Base-by-base conservation (phyloP, 371 early-diverging fungal species). In the Syncephalastrum racemosum region DNA sequence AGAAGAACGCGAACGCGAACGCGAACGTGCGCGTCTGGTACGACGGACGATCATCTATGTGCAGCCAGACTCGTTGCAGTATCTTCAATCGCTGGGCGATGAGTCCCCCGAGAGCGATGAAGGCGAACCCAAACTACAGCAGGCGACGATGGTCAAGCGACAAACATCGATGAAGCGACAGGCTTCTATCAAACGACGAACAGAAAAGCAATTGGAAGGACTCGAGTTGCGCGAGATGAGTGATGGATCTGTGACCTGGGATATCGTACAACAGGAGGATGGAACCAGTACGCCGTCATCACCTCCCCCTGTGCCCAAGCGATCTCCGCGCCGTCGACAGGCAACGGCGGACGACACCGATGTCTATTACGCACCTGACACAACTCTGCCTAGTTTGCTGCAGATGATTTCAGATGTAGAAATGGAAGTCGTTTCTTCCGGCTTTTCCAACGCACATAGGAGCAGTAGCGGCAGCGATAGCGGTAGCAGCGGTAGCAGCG, bases 171-270 rank as follows among this genome's bases (percentile, higher is more conserved):
- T 51, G 12, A 64, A 59, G 39, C 51, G 51, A n/a, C 51, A 62
- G 45, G 18, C 41, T 24, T 13, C 48, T 45, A 27, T 27, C 27
- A 51, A 55, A 50, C 10, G 57, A 56, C 41, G 53, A 45, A 20
- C 51, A 20, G 58, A 42, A 23, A 49, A 51, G 22, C 50, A 25
- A 18, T 39, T 59, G 27, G 44, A 72, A 55, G 79, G 79, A 12
- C 55, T 78, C n/a, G 79, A 78, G 44, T 22, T 78, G 7, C 68
- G 79, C 23, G 79, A 78, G 50, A 74, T 75, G 73, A 75, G 75
- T 46, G 79, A 78, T 55, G 79, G 79, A 2, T 62, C 75, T 4
- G 71, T 78, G 14, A 56, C 68, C 8, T 78, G 75, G 72, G 79
- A 73, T 18, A 57, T 78, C 27, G 75, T 78, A 46, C 56, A 60